Evolutionary conservation across 2,329 filamentous ascomycete species (phyloP), one percentile per base, ranked within the genome.

Genomic region (Diaporthe australafricana): DNA sequence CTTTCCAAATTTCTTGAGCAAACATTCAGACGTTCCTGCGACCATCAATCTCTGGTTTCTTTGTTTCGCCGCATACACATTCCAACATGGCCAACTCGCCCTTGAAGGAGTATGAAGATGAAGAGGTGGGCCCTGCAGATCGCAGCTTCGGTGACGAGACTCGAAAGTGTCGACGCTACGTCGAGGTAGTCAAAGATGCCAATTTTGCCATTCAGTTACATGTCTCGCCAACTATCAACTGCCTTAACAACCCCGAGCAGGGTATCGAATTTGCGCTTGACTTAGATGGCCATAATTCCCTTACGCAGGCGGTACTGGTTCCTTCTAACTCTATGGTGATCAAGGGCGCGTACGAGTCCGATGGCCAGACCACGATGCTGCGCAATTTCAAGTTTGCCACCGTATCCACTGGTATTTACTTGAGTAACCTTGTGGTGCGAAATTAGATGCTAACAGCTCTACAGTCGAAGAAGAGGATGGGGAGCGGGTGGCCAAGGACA

Each of bases 181-280:
- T 82, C 48, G 77, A 82, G 73, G 78, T 77, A 12, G 32, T 73
- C 12, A 75, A 78, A 20, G 57, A 79, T 20, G 42, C 75, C 17
- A 67, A 76, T 11, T 81, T 81, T 62, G 42, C 72, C 5, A 52
- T 81, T n/a, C 27, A 45, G 3, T 4, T 52, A 1, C 14, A 17
- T 30, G 12, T 17, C 35, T 27, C 27, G 16, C 16, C 40, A 6
- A 50, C 14, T 14, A 65, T 32, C n/a, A 8, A 32, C 14, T 48
- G 22, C 7, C 42, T 63, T 4, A 7, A 32, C 40, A 30, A n/a
- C n/a, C 35, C 25, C 27, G 14, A 62, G 75, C 17, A 77, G 75
- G 6, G 17, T 5, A 1, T 68, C n/a, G 4, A 2, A 12, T 56
- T 55, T 9, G 6, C 8, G 9, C 14, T 68, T 27, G 50, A 68